Percentiles rank a stretch among this genome's conserved stretches.
Evolutionary conservation across 2,329 filamentous ascomycete genomes (phyloP).

Genomic region (Colletotrichum eremochloae): DNA sequence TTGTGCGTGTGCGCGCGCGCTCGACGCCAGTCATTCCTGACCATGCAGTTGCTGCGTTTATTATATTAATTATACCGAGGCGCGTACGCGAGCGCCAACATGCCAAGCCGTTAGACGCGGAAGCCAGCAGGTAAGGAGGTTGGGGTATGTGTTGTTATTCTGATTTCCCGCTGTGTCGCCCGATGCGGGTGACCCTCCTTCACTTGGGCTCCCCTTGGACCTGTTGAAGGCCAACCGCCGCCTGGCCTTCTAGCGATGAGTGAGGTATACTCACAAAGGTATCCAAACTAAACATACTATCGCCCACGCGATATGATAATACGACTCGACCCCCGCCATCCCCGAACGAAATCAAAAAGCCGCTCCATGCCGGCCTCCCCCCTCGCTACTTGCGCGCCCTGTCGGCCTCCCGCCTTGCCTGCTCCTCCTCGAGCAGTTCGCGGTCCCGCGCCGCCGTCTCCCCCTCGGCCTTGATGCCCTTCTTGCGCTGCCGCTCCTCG

Average conservation of each 20-base stretch:
- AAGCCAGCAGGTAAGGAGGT: neutral
- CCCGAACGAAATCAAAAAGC: neutral
- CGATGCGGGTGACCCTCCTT: neutral
- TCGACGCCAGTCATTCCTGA: conserved; percentile 15
- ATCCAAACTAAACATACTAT: conserved; percentile 26
- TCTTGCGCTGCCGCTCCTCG: conserved; percentile 90
- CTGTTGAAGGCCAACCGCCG: conserved; percentile 39
- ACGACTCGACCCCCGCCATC: neutral
- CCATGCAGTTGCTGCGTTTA: neutral
- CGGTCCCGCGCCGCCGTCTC: conserved; percentile 76
- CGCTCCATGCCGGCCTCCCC: neutral
- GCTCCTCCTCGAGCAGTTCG: conserved; percentile 73
- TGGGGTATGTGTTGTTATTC: neutral
- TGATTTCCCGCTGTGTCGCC: neutral
- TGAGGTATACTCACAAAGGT: conserved; percentile 5
- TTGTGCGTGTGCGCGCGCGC: conserved; percentile 3
- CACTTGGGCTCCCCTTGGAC: neutral
- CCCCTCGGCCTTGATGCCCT: conserved; percentile 85
- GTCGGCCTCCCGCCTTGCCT: conserved; percentile 62
- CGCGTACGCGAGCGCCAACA: neutral
- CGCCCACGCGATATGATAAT: conserved; percentile 1
- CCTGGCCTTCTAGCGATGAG: neutral
- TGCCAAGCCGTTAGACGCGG: neutral
- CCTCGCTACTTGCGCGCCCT: conserved; percentile 42
- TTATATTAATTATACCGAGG: neutral